Conservation (phyloP, 2,329 filamentous ascomycete genomes). For the Pezicula radicicola region DNA sequence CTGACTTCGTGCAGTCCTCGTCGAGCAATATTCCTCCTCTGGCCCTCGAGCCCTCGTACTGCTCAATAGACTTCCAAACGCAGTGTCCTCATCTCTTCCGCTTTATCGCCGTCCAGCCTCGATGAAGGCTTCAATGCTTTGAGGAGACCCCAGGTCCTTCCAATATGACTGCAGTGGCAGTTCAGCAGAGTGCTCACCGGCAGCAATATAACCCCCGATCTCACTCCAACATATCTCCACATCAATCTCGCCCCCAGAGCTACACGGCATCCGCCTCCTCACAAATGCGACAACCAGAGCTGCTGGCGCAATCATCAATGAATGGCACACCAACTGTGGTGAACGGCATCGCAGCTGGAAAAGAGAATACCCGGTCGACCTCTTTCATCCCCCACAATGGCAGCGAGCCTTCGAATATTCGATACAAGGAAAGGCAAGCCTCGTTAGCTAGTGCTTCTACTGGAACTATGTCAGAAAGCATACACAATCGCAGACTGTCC, state of each 20-base stretch:
- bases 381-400: slow-evolving; percentile 16
- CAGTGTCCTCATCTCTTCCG: slow-evolving; percentile 94
- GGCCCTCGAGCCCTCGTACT: no score
- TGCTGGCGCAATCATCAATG: slow-evolving; percentile 6
- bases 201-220: slow-evolving; percentile 24
- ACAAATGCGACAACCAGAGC: slow-evolving; percentile 16
- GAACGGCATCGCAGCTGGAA: slow-evolving; percentile 1
- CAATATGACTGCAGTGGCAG: slow-evolving; percentile 30
- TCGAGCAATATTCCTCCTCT: no score
- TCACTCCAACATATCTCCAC: slow-evolving; percentile 20
- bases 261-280: slow-evolving; percentile 14
- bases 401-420: slow-evolving; percentile 5
- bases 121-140: slow-evolving; percentile 4
- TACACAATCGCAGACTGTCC: slow-evolving; percentile 4
- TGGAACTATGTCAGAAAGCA: not conserved
- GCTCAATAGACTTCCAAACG: slow-evolving; percentile 69
- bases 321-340: slow-evolving; percentile 17
- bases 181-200: slow-evolving; percentile 24
- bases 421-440: not conserved
- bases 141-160: slow-evolving; percentile 18
- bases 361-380: slow-evolving; percentile 12
- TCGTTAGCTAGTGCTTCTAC: not conserved
- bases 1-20: no score
- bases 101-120: slow-evolving; percentile 78
- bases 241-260: slow-evolving; percentile 23